Conservation (phyloP, 805 yeast genomes). For the Ogataea methanolica region DNA sequence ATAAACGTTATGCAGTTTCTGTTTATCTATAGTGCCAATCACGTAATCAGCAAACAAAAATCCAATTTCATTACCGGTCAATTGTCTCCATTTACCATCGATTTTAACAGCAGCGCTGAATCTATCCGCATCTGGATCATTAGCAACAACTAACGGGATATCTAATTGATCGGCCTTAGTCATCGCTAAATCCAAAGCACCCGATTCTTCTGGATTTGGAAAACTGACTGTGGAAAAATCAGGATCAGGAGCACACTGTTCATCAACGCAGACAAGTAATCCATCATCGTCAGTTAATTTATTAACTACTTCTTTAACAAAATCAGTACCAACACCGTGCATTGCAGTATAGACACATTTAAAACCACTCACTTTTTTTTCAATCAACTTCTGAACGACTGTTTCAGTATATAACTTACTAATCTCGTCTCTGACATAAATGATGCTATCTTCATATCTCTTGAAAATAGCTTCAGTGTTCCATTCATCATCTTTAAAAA, state of each 20-base stretch:
- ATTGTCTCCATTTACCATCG: conserved; percentile 61
- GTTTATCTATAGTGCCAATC: conserved; percentile 28
- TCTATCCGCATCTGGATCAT: conserved; percentile 97
- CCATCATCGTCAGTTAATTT: conserved; percentile 31
- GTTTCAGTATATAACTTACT: conserved; percentile 36
- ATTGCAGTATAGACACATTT: conserved; percentile 83
- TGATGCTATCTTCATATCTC: conserved; percentile 23
- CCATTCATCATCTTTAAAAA: conserved; percentile 39
- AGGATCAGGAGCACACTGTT: conserved; percentile 78
- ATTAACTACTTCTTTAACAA: conserved; percentile 40
- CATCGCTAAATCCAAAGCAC: conserved; percentile 77
- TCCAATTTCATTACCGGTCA: conserved; percentile 92
- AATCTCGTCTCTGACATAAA: conserved; percentile 39
- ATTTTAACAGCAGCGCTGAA: conserved; percentile 71
- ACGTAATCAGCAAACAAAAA: conserved; percentile 70
- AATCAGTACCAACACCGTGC: conserved; percentile 88
- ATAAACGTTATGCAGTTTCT: conserved; percentile 36
- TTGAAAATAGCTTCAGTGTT: conserved; percentile 28
- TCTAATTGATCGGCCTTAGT: conserved; percentile 46
- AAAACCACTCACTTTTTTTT: conserved; percentile 27
- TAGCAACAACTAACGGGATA: conserved; percentile 66
- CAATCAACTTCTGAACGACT: conserved; percentile 31
- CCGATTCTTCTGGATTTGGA: conserved; percentile 95
- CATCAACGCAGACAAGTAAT: conserved; percentile 41
- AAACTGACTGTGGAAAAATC: conserved; percentile 79